Conservation (phyloP, 2,329 filamentous ascomycete genomes). For the Aspergillus fischeri region DNA sequence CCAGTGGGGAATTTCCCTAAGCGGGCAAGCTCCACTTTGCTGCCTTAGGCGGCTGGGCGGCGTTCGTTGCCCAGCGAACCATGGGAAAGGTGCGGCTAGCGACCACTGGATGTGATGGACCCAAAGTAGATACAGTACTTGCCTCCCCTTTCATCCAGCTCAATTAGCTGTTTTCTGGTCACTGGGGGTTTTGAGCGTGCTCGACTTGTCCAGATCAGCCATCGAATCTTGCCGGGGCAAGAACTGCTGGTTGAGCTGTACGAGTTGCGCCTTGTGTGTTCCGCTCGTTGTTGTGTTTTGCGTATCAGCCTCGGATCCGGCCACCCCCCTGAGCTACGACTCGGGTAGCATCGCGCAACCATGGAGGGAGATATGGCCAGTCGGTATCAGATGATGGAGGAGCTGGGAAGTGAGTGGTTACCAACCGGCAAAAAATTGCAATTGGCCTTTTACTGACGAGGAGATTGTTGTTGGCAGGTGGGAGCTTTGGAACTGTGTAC, state of each 20-base stretch:
- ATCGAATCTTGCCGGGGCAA: conserved; percentile 8
- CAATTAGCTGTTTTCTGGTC: not conserved
- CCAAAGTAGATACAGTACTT: not conserved
- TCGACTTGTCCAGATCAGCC: conserved; percentile 13
- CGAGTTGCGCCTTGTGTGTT: conserved; percentile 12
- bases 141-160: not conserved
- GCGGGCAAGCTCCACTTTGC: not conserved
- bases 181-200: not conserved
- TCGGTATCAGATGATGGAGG: conserved; percentile 92
- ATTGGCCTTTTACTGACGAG: conserved; percentile 13
- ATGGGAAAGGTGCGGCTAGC: conserved; percentile 14
- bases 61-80: conserved; percentile 23
- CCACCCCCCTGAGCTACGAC: conserved; percentile 7
- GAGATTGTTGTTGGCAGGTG: conserved; percentile 53
- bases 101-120: conserved; percentile 18
- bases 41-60: conserved; percentile 9
- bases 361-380: conserved; percentile 62
- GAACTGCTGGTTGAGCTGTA: conserved; percentile 12
- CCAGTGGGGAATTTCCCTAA: not conserved
- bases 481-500: conserved; percentile 95
- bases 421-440: not conserved
- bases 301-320: conserved; percentile 3
- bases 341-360: conserved; percentile 17
- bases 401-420: conserved; percentile 75
- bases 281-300: conserved; percentile 6